Evolutionary conservation across 2,329 filamentous ascomycete species (phyloP), one percentile per base, ranked within the genome.

Genomic region (Xylariaceae sp.): DNA sequence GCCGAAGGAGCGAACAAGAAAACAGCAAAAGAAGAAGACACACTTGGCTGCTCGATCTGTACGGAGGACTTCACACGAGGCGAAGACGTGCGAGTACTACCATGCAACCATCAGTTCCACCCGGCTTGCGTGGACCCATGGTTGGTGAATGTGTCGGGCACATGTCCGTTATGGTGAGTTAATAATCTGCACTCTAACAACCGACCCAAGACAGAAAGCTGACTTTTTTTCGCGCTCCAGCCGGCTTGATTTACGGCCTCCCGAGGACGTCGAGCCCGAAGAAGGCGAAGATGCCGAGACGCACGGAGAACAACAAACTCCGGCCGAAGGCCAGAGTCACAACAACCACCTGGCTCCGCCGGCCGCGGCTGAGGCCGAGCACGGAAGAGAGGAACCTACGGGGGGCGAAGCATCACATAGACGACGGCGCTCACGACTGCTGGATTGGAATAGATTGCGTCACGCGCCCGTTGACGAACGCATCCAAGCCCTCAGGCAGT

Each of bases 131-230:
- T 85, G 40, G 81, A 85, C 50, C 81, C 80, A 3, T 85, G 81
- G 81, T 64, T 85, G 30, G 65, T 84, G 44, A 81, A 84, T 40
- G 74, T 85, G 9, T 82, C 79, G 9, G 80, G 81, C 43, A 84
- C 80, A 19, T 84, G 80, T 58, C 80, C 80, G 13, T 58, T 84
- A 42, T 84, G 80, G 80, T 83, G 66, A 67, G 76, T 66, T 11
- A 11, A 15, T 15, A n/a, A 24, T 26, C 36, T 28, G 7, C 27
- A 14, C 9, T 12, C 19, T n/a, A n/a, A n/a, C n/a, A n/a, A n/a
- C n/a, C n/a, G 34, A 24, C 30, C 5, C 9, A 14, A 23, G 28
- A 31, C 23, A 31, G 11, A 34, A 31, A 13, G 18, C 48, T 52
- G 50, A 45, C 4, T 18, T 17, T 16, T 31, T 24, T 24, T 24